These are phyloP conservation scores for Xylariaceae sp. DNA, from an alignment of 2,329 filamentous ascomycete species.

Conservation along the genomic window DNA sequence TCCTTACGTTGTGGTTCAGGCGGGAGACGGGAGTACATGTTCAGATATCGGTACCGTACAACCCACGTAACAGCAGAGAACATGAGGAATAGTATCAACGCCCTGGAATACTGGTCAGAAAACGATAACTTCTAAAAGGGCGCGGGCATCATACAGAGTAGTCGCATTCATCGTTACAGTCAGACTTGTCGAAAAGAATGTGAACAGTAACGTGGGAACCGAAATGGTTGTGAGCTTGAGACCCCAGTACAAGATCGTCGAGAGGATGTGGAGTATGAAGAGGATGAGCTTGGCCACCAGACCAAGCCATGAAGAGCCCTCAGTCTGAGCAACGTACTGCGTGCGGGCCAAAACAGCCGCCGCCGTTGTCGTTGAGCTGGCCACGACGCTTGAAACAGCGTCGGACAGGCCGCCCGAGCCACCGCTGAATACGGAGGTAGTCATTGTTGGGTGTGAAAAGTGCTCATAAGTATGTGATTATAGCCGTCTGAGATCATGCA, in stretches of 20 bases:
- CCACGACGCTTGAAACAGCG: slow-evolving; percentile 24
- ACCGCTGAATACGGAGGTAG: slow-evolving; percentile 7
- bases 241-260: slow-evolving; percentile 66
- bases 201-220: slow-evolving; percentile 79
- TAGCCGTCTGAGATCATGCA: slow-evolving; percentile 1
- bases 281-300: slow-evolving; percentile 52
- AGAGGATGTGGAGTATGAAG: slow-evolving; percentile 49
- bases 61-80: slow-evolving; percentile 90
- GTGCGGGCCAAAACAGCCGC: slow-evolving; percentile 23
- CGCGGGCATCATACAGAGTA: slow-evolving; percentile 59
- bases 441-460: slow-evolving; percentile 7
- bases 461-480: background rate
- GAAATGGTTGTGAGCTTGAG: slow-evolving; percentile 85
- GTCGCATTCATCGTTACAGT: slow-evolving; percentile 99
- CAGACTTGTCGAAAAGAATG: slow-evolving; percentile 56
- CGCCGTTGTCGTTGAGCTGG: slow-evolving; percentile 25
- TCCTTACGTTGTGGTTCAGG: slow-evolving; percentile 95
- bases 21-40: slow-evolving; percentile 91
- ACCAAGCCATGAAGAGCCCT: slow-evolving; percentile 47
- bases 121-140: slow-evolving; percentile 26
- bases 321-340: slow-evolving; percentile 23
- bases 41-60: slow-evolving; percentile 89
- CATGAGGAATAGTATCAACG: slow-evolving; percentile 65
- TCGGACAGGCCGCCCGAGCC: slow-evolving; percentile 22
- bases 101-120: slow-evolving; percentile 21